Percentiles rank a stretch among this genome's conserved stretches.
These are phyloP conservation scores for Lentinula sp. DNA, from an alignment of 768 basidiomycete species.

Conservation along the genomic window DNA sequence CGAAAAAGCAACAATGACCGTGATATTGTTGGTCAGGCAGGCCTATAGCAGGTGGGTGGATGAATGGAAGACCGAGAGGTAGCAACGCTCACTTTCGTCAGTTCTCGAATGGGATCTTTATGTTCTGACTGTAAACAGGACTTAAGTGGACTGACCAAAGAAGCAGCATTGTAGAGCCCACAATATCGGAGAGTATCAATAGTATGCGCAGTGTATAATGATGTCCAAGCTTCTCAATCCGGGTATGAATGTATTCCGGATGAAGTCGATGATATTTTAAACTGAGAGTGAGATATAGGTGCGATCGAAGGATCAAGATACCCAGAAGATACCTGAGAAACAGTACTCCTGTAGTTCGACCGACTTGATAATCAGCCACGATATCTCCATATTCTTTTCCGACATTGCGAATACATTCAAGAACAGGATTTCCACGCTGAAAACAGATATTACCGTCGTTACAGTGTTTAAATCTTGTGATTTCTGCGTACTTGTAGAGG, in stretches of 20 bases:
- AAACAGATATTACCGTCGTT: neutral
- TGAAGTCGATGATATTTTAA: conserved; percentile 93
- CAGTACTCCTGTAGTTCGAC: conserved; percentile 85
- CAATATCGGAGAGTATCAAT: conserved; percentile 88
- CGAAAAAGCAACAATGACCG: conserved; percentile 91
- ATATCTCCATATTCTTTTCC: conserved; percentile 95
- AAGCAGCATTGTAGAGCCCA: conserved; percentile 22
- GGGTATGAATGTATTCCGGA: conserved; percentile 91
- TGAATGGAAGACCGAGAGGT: neutral
- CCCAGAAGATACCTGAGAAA: conserved; percentile 67
- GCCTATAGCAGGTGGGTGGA: conserved; percentile 33
- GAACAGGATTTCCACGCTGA: conserved; percentile 84
- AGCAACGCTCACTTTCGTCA: conserved; percentile 63
- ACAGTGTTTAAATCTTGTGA: neutral
- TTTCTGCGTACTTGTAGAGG: conserved; percentile 43
- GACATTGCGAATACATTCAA: conserved; percentile 81
- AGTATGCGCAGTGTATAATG: conserved; percentile 82
- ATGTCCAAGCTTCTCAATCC: conserved; percentile 81
- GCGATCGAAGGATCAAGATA: neutral
- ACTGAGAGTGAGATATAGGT: conserved; percentile 30
- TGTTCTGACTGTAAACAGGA: conserved; percentile 66
- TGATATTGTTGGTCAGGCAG: conserved; percentile 89
- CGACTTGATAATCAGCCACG: conserved; percentile 91
- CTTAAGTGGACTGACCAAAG: neutral
- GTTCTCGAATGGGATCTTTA: conserved; percentile 83